Percentiles rank a stretch among this genome's conserved stretches.
These are phyloP conservation scores for Spiraea crenata DNA, from an alignment of 331 rosid species.

Conservation along the genomic window DNA sequence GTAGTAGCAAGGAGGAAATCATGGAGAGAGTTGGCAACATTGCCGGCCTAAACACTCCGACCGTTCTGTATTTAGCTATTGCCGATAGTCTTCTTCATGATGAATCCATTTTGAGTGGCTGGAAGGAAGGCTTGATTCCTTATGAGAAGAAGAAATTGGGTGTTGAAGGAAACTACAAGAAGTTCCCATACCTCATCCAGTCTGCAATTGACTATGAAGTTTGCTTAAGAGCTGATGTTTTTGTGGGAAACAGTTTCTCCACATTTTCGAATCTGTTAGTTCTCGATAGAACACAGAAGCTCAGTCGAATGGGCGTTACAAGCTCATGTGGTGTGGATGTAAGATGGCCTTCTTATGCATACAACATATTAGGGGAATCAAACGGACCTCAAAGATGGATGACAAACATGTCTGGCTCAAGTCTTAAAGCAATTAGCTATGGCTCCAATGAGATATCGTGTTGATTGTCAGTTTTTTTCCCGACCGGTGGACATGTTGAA, in stretches of 20 bases:
- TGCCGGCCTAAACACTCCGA: constrained; percentile 42
- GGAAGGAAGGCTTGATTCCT: constrained; percentile 72
- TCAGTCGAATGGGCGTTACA: constrained; percentile 37
- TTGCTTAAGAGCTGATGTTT: constrained; percentile 69
- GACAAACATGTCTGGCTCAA: constrained; percentile 68
- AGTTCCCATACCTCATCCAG: constrained; percentile 77
- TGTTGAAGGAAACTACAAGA: constrained; percentile 52
- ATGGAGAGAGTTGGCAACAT: constrained; percentile 63
- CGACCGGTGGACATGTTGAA: neutral
- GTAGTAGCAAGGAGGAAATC: constrained; percentile 80
- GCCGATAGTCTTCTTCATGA: constrained; percentile 78
- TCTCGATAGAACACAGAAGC: constrained; percentile 83
- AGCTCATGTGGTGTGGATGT: constrained; percentile 48
- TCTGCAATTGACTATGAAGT: constrained; percentile 94
- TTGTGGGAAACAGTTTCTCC: constrained; percentile 92
- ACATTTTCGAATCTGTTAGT: constrained; percentile 86
- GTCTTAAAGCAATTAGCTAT: constrained; percentile 70
- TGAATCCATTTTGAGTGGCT: constrained; percentile 57
- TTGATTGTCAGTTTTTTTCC: constrained; percentile 21
- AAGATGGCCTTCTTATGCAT: constrained; percentile 86
- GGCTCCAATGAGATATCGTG: constrained; percentile 66
- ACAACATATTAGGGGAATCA: constrained; percentile 56
- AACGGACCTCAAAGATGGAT: constrained; percentile 70
- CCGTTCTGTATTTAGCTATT: constrained; percentile 69
- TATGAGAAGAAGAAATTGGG: constrained; percentile 80